Conservation (phyloP, 176 grass and related monocot species). For the Avena insularis region DNA sequence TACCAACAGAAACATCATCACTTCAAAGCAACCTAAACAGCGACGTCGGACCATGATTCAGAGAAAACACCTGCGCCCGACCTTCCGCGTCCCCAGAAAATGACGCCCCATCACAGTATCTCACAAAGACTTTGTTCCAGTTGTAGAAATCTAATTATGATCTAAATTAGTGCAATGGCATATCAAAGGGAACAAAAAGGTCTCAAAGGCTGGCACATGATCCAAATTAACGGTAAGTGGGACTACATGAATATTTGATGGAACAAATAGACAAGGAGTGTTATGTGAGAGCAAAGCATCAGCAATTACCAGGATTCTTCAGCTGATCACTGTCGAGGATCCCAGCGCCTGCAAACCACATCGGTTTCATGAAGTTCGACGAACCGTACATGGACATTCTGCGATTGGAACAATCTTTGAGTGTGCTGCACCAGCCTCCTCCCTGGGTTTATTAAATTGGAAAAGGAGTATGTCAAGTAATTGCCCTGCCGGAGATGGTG, state of each 20-base stretch:
- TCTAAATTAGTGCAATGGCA: not conserved
- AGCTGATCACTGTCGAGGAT: not conserved
- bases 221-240: not conserved
- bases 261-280: not conserved
- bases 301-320: not conserved
- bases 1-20: not conserved
- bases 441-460: slow-evolving; percentile 37
- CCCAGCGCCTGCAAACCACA: not conserved
- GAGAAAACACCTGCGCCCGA: not conserved
- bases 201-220: not conserved
- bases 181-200: not conserved
- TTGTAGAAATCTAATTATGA: slow-evolving; percentile 8
- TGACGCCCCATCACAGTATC: not conserved
- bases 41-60: not conserved
- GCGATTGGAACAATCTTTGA: slow-evolving; percentile 27
- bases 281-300: not conserved
- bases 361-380: not conserved
- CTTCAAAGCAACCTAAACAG: not conserved
- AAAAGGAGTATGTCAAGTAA: not conserved
- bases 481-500: no score
- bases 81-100: slow-evolving; percentile 4
- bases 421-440: slow-evolving; percentile 58
- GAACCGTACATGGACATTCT: not conserved
- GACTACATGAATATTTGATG: not conserved
- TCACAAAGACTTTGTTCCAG: not conserved